A percentile compares a stretch with the other conserved stretches of the same genome.
Conservation (phyloP, 441 rosid genomes). For the Lepidium campestre region DNA sequence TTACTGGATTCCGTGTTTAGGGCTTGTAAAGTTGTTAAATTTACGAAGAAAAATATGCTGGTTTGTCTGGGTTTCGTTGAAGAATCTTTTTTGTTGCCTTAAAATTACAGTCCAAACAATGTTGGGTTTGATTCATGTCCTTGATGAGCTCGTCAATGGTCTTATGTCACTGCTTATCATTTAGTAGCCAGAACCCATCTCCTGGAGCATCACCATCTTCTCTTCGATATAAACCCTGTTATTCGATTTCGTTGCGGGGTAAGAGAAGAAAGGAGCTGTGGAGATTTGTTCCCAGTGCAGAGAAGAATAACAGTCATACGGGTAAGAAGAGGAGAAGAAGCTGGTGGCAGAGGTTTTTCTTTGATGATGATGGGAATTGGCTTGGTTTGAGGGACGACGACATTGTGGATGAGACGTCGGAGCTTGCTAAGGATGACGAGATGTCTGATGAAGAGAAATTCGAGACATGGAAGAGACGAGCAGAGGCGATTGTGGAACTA, state of each 20-base stretch:
- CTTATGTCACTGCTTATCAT: slow-evolving; percentile 40
- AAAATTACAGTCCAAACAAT: slow-evolving; percentile 32
- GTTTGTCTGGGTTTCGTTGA: slow-evolving; percentile 6
- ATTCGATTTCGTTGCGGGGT: slow-evolving; percentile 18
- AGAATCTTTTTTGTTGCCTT: slow-evolving; percentile 17
- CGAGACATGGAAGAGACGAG: slow-evolving; percentile 91
- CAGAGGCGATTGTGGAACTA: slow-evolving; percentile 86
- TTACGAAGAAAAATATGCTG: slow-evolving; percentile 21
- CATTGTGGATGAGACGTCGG: slow-evolving; percentile 37
- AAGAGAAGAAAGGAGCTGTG: slow-evolving; percentile 34
- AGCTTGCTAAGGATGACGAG: slow-evolving; percentile 39
- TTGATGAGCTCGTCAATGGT: slow-evolving; percentile 75
- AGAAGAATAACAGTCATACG: slow-evolving; percentile 35
- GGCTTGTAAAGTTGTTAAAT: slow-evolving; percentile 15
- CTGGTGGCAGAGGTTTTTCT: slow-evolving; percentile 88
- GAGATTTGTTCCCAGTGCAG: slow-evolving; percentile 51
- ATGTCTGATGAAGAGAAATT: slow-evolving; percentile 60
- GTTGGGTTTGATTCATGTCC: slow-evolving; percentile 45
- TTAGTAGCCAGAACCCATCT: slow-evolving; percentile 27
- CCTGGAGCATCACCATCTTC: slow-evolving; percentile 12
- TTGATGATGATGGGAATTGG: slow-evolving; percentile 86
- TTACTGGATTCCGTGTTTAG: neutral
- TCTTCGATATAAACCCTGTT: slow-evolving; percentile 15
- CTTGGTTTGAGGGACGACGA: slow-evolving; percentile 67
- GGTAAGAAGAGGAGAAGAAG: slow-evolving; percentile 39